A percentile compares a stretch with the other conserved stretches of the same genome.
phyloP scores from a whole-genome alignment of 768 basidiomycete species.

The Galerina marginata region DNA sequence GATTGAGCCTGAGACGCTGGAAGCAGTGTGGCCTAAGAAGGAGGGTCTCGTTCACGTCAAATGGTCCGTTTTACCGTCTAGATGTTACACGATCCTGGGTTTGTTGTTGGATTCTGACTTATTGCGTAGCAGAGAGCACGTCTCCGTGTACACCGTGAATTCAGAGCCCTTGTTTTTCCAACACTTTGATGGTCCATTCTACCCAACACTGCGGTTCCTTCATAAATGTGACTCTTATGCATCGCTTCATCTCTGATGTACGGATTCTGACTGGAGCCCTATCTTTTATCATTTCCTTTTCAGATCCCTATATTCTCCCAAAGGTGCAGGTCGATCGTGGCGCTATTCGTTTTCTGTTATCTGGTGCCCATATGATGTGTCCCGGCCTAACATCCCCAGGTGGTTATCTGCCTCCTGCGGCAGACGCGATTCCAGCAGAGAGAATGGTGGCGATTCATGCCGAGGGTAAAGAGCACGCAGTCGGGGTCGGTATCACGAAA shows the following conservation, averaged over 20 bases:
- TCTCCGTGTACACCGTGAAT: constrained; percentile 90
- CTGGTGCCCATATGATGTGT: constrained; percentile 96
- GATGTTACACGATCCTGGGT: neutral
- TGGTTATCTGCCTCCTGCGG: constrained; percentile 81
- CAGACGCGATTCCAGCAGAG: constrained; percentile 69
- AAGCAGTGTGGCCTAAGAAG: constrained; percentile 98
- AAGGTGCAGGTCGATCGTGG: constrained; percentile 92
- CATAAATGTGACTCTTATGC: constrained; percentile 79
- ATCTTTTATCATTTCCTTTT: constrained; percentile 14
- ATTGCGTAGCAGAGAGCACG: constrained; percentile 84
- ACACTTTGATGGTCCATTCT: constrained; percentile 93
- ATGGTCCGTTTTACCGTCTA: constrained; percentile 63
- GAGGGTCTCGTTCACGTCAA: constrained; percentile 92
- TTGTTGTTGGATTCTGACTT: constrained; percentile 19
- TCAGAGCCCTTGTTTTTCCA: constrained; percentile 93
- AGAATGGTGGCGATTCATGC: constrained; percentile 88
- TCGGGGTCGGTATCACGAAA: constrained; percentile 85
- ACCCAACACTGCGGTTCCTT: constrained; percentile 85
- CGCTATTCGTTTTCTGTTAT: constrained; percentile 95
- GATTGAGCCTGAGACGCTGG: constrained; percentile 79
- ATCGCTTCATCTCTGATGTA: neutral
- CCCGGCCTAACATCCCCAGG: constrained; percentile 95
- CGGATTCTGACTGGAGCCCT: constrained; percentile 9
- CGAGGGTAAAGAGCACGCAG: constrained; percentile 94
- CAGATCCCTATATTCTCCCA: constrained; percentile 92